Base-by-base conservation (phyloP, 441 rosid genomes). In the Hypseocharis bilobata region DNA sequence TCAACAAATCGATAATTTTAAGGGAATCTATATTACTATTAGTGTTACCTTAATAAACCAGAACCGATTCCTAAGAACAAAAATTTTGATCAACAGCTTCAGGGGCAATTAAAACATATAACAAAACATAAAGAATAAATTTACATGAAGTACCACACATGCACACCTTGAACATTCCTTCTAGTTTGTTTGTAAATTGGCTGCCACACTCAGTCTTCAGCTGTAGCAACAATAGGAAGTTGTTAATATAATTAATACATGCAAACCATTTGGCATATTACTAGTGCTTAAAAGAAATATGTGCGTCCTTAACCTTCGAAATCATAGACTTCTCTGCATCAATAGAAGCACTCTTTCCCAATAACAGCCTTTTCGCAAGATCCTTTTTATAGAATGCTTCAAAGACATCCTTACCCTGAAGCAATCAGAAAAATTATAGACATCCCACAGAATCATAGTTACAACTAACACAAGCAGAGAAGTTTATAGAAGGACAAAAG, bases 321-420 rank as follows among this genome's bases (percentile, higher is more conserved):
- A 93, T 93, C 99, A 93, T 93, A 52, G 99, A 93, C 75, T 93
- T 93, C 86, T 91, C 99, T 0, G 97, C 97, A 69, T 93, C 99
- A 75, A 91, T 93, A 38, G 97, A 93, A 76, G 99, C 96, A 78
- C 96, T 91, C 79, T 89, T 88, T 42, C 96, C 96, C 80, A 93
- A 77, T 47, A 93, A 78, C 30, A 93, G 82, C 69, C 99, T 81
- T 82, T 93, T 93, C 4, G 99, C 99, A 71, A 93, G 97, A 82
- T 89, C 96, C 80, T 93, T 93, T 84, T 93, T 91, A 64, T 93
- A 93, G 72, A 93, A 93, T 77, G 97, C 99, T 82, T 93, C 99
- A 72, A 91, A 91, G 40, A 93, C 99, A 82, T 93, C 99, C 65
- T 94, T 91, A 60, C 96, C 97, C 95, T 93, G 67, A 70, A 56